Evolutionary conservation across 2,329 filamentous ascomycete genomes (phyloP).

Genomic region (Stagonosporopsis vannaccii): DNA sequence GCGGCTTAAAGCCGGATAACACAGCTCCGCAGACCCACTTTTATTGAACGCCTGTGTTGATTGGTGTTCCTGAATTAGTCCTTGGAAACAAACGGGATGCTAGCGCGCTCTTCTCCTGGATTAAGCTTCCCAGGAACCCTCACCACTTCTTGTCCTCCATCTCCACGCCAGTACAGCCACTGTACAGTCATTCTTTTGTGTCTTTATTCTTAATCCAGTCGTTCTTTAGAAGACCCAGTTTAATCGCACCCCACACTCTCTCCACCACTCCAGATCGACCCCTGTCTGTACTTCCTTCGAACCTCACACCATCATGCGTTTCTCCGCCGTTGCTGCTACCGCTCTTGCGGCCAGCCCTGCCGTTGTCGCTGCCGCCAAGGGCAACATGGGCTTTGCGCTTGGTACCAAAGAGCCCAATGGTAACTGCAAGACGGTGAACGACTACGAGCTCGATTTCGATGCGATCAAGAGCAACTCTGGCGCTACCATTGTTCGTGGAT

Average conservation of each 20-base stretch:
- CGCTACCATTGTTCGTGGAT: slow-evolving; percentile 68
- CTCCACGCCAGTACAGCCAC: slow-evolving; percentile 27
- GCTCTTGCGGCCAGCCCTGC: slow-evolving; percentile 52
- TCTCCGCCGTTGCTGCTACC: slow-evolving; percentile 43
- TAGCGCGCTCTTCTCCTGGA: slow-evolving; percentile 38
- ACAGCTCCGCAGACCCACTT: slow-evolving; percentile 23
- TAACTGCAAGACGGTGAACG: slow-evolving; percentile 67
- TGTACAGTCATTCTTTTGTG: slow-evolving; percentile 38
- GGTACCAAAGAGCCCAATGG: slow-evolving; percentile 67
- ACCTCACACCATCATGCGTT: slow-evolving; percentile 40
- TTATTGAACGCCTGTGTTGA: background rate
- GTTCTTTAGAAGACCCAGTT: slow-evolving; percentile 14
- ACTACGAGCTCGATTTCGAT: slow-evolving; percentile 72
- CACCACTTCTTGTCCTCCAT: slow-evolving; percentile 21
- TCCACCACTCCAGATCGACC: slow-evolving; percentile 2
- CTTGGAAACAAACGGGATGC: slow-evolving; percentile 11
- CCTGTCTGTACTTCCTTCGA: slow-evolving; percentile 2
- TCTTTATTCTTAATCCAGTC: slow-evolving; percentile 24
- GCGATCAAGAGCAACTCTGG: slow-evolving; percentile 61
- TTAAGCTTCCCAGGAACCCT: slow-evolving; percentile 25
- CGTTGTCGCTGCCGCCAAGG: slow-evolving; percentile 58
- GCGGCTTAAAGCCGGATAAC: background rate
- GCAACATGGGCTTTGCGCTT: slow-evolving; percentile 70
- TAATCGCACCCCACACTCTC: background rate
- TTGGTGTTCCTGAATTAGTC: slow-evolving; percentile 30